Evolutionary conservation across 768 basidiomycete species (phyloP).

Genomic region (Hydnum rufescens): DNA sequence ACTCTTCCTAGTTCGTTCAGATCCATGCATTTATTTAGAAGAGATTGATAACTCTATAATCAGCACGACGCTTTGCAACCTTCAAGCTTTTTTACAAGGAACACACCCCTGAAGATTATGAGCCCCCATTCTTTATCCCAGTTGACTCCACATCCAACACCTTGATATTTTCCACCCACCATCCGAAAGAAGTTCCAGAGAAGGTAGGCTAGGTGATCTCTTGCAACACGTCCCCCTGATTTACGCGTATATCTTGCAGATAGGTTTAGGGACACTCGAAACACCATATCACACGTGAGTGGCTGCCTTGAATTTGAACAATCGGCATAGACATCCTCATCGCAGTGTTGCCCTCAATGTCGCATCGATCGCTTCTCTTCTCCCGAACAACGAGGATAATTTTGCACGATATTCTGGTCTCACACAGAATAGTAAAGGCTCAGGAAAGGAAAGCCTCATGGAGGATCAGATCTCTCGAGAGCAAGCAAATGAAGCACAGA

Average conservation of each 20-base stretch:
- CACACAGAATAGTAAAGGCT: conserved; percentile 13
- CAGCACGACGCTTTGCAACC: conserved; percentile 67
- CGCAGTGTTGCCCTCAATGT: conserved; percentile 51
- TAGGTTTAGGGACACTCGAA: conserved; percentile 36
- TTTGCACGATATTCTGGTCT: conserved; percentile 36
- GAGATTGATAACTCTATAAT: conserved; percentile 1
- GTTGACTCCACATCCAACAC: conserved; percentile 53
- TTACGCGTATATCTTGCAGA: neutral
- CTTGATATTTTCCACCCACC: conserved; percentile 70
- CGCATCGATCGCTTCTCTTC: conserved; percentile 49
- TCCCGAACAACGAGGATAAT: conserved; percentile 47
- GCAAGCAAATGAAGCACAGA: conserved; percentile 39
- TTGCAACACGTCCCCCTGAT: neutral
- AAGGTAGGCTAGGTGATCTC: conserved; percentile 23
- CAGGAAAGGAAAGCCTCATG: conserved; percentile 14
- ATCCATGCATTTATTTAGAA: too few relatives aligned
- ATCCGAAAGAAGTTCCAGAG: conserved; percentile 51
- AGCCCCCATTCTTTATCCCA: conserved; percentile 59
- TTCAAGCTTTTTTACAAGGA: conserved; percentile 78
- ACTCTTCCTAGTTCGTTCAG: conserved; percentile 51
- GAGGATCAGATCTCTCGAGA: conserved; percentile 10
- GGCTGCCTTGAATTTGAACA: neutral
- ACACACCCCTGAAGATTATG: conserved; percentile 59
- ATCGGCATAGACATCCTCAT: conserved; percentile 1
- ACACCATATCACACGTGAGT: conserved; percentile 57